phyloP scores from a whole-genome alignment of 2,329 filamentous ascomycete species.

The Fusarium albidum region DNA sequence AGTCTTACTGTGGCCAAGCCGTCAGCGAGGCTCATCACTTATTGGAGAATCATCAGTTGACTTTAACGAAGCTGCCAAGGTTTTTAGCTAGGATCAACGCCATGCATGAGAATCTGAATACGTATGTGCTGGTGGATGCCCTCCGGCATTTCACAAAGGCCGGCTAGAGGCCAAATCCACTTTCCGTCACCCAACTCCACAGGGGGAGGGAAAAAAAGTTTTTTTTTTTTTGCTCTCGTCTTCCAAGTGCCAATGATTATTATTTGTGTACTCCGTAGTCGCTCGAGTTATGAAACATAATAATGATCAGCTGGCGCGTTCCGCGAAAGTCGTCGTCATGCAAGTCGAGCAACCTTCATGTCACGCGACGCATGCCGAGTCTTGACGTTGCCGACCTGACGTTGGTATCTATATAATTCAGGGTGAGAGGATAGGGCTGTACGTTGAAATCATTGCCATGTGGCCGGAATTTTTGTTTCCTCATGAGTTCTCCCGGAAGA shows the following conservation, averaged over 20 bases:
- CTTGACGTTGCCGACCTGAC: background rate
- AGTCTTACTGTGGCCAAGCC: slow-evolving; percentile 5
- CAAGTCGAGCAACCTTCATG: slow-evolving; percentile 17
- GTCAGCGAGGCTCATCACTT: slow-evolving; percentile 2
- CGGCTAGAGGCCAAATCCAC: slow-evolving; percentile 27
- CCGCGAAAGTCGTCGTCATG: slow-evolving; percentile 21
- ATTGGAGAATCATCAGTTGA: too few relatives aligned
- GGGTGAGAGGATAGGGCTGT: background rate
- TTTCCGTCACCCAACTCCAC: slow-evolving; percentile 31
- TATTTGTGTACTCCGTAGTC: slow-evolving; percentile 16
- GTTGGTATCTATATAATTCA: background rate
- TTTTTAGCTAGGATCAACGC: slow-evolving; percentile 5
- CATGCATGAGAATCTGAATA: slow-evolving; percentile 11
- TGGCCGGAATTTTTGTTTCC: slow-evolving; percentile 12
- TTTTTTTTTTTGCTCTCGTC: slow-evolving; percentile 28
- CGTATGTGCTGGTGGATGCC: slow-evolving; percentile 2
- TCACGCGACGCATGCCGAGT: slow-evolving; percentile 23
- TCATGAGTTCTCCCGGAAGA: slow-evolving; percentile 20
- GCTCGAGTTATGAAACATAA: background rate
- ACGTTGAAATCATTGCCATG: background rate
- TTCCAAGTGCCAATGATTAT: slow-evolving; percentile 22
- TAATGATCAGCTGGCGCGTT: slow-evolving; percentile 1
- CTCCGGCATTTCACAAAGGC: slow-evolving; percentile 11
- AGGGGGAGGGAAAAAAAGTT: slow-evolving; percentile 21
- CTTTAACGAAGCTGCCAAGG: too few relatives aligned